Base-by-base conservation (phyloP, 164 flowering plant species). In the Vitis vinifera region DNA sequence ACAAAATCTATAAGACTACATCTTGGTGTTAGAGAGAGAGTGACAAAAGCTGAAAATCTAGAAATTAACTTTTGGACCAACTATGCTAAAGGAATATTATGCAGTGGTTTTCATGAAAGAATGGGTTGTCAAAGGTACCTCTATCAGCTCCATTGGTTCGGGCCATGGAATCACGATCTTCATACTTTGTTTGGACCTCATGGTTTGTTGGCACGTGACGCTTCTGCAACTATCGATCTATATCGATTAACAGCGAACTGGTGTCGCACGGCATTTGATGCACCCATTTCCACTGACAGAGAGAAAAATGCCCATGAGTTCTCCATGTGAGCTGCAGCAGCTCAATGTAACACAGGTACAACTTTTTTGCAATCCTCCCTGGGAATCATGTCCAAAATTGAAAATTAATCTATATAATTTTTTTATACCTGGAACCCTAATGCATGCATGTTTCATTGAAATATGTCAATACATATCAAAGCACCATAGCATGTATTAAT, bases 1-100 rank as follows among this genome's bases (percentile, higher is more conserved):
- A 31, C 4, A 31, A 31, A 31, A 31, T 31, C 44, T 6, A 4
- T 31, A 31, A 31, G 44, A 31, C 44, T 6, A 31, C 44, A 31
- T 31, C 44, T 31, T 31, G 44, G 44, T 31, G 44, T 31, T 31
- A 31, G 47, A 66, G 47, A 55, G 50, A 52, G 19, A 23, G 67
- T 49, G 81, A 75, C 76, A 75, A 74, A 69, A 70, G 74, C 73
- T 70, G 71, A 74, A 61, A 76, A 55, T 67, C 73, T 65, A 51
- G 68, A 68, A 62, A 55, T 6, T 51, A 52, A 27, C 53, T 69
- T 55, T 29, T 48, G 52, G 53, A 57, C 62, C 62, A 63, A 52
- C 57, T 47, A 11, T 44, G 48, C 30, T 15, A 48, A 60, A 23
- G 64, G 59, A 51, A 14, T 27, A 67, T 10, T 55, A 55, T 50